phyloP scores from a whole-genome alignment of 208 protist genomes.

The Acanthamoeba rhysodes region DNA sequence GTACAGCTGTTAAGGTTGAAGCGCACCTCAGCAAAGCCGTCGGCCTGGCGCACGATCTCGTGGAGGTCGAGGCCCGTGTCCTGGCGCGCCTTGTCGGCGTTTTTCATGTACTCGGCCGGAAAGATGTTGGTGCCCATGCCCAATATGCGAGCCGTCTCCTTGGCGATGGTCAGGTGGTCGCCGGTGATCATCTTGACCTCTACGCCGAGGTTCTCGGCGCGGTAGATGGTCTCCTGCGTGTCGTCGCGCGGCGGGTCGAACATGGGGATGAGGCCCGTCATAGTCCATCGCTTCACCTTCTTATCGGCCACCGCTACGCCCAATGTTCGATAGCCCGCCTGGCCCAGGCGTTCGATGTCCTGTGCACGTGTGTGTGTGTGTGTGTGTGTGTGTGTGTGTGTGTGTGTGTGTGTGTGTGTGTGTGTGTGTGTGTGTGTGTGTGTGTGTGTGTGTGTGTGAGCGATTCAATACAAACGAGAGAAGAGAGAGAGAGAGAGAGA shows the following conservation, averaged over 20 bases:
- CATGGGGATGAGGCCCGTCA: constrained; percentile 94
- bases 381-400: too few relatives aligned
- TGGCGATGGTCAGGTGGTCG: constrained; percentile 95
- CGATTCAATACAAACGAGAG: too few relatives aligned
- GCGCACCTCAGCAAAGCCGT: constrained; percentile 85
- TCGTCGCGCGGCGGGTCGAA: constrained; percentile 95
- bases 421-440: too few relatives aligned
- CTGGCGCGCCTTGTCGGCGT: constrained; percentile 76
- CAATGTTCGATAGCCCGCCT: constrained; percentile 37
- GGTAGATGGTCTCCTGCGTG: constrained; percentile 93
- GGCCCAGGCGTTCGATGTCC: constrained; percentile 33
- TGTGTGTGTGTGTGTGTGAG: too few relatives aligned
- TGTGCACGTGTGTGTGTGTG: too few relatives aligned
- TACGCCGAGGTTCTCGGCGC: constrained; percentile 93
- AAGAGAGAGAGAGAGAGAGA: neutral
- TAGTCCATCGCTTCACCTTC: constrained; percentile 85
- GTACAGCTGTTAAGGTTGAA: constrained; percentile 92
- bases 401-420: too few relatives aligned
- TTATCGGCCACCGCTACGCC: constrained; percentile 56
- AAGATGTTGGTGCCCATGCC: constrained; percentile 94
- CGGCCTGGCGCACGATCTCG: constrained; percentile 73
- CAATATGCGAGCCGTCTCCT: constrained; percentile 95
- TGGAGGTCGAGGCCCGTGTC: constrained; percentile 62
- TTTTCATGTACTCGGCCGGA: constrained; percentile 77
- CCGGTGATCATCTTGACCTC: constrained; percentile 97